These are phyloP conservation scores for Rugonectria rugulosa DNA, from an alignment of 2,329 filamentous ascomycete genomes.

Conservation along the genomic window DNA sequence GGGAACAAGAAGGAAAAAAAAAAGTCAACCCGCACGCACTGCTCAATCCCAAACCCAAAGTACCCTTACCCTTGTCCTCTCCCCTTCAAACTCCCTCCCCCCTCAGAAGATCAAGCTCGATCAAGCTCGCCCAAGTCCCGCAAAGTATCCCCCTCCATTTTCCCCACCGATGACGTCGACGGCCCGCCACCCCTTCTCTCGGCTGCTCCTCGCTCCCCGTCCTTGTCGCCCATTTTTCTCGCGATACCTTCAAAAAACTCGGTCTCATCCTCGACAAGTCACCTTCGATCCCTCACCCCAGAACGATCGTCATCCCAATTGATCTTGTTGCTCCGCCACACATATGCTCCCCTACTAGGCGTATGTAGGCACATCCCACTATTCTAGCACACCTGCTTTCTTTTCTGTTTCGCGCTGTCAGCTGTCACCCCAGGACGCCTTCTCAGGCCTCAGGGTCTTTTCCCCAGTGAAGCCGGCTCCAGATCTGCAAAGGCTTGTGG, in stretches of 20 bases:
- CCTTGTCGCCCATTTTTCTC: constrained; percentile 1
- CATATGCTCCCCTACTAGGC: not conserved
- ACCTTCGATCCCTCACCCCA: not conserved
- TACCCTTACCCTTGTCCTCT: too few relatives aligned
- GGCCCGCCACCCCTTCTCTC: constrained; percentile 12
- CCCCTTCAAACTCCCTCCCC: too few relatives aligned
- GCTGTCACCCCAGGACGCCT: too few relatives aligned
- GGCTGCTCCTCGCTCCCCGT: constrained; percentile 10
- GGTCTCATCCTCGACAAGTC: too few relatives aligned
- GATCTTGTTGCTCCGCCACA: constrained; percentile 4
- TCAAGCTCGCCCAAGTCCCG: not conserved
- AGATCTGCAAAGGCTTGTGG: constrained; percentile 11
- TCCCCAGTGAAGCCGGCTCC: constrained; percentile 12
- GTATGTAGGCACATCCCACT: not conserved
- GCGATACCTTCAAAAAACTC: constrained; percentile 26
- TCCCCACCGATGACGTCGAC: constrained; percentile 18
- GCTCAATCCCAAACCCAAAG: too few relatives aligned
- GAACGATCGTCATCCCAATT: constrained; percentile 15
- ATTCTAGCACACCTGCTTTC: not conserved
- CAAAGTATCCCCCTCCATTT: not conserved
- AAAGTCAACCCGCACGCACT: too few relatives aligned
- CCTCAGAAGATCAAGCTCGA: not conserved
- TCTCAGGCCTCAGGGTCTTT: not conserved
- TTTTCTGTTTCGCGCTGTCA: not conserved
- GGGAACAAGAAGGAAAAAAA: too few relatives aligned